Evolutionary conservation across 2,329 filamentous ascomycete genomes (phyloP).

Genomic region (Dothiorella sarmentorum): DNA sequence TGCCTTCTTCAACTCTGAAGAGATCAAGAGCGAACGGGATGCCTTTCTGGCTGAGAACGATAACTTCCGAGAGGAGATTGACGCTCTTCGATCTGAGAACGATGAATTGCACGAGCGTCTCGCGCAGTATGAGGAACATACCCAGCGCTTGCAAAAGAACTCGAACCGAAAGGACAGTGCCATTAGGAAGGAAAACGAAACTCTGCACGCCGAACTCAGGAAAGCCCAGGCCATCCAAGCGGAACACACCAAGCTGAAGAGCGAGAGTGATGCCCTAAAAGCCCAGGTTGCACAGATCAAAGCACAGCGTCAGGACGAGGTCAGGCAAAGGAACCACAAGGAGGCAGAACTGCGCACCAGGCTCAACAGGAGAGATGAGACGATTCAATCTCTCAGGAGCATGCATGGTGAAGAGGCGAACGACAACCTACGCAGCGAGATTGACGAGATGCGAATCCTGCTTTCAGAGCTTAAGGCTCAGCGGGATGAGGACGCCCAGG

Average conservation of each 20-base stretch:
- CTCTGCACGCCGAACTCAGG: slow-evolving; percentile 31
- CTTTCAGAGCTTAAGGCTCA: slow-evolving; percentile 35
- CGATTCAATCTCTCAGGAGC: slow-evolving; percentile 37
- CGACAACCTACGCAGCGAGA: slow-evolving; percentile 39
- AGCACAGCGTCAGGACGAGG: slow-evolving; percentile 60
- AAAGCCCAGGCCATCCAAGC: slow-evolving; percentile 23
- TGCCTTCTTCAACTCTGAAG: slow-evolving; percentile 57
- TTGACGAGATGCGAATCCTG: slow-evolving; percentile 39
- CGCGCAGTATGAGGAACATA: slow-evolving; percentile 34
- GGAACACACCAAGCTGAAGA: slow-evolving; percentile 56
- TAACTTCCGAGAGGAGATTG: slow-evolving; percentile 34
- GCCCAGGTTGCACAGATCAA: slow-evolving; percentile 74
- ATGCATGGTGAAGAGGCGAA: slow-evolving; percentile 37
- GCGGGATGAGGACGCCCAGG: slow-evolving; percentile 33
- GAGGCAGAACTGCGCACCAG: slow-evolving; percentile 32
- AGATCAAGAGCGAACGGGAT: slow-evolving; percentile 46
- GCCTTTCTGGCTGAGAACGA: slow-evolving; percentile 35
- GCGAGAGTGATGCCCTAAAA: slow-evolving; percentile 66
- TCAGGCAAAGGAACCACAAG: slow-evolving; percentile 31
- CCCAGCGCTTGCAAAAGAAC: slow-evolving; percentile 32
- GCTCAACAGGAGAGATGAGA: slow-evolving; percentile 38
- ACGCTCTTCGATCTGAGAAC: slow-evolving; percentile 20
- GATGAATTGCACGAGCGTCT: slow-evolving; percentile 33
- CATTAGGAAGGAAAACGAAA: slow-evolving; percentile 34
- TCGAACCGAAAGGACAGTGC: slow-evolving; percentile 33